phyloP scores from a whole-genome alignment of 1,139 yeast genomes.

The Yamadazyma jaroonii region DNA sequence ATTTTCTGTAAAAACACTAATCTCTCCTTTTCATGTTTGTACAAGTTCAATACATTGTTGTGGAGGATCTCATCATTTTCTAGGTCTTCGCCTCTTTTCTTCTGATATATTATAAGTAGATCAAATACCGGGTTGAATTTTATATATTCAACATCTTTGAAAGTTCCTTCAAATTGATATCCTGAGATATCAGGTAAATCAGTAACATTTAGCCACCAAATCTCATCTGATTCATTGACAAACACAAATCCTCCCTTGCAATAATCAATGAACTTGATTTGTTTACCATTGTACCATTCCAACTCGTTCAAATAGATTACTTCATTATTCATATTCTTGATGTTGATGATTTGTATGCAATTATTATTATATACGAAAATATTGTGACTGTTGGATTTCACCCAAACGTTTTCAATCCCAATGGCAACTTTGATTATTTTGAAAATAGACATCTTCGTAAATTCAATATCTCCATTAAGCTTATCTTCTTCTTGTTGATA shows the following conservation, averaged over 20 bases:
- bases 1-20: constrained; percentile 8
- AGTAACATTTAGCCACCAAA: constrained; percentile 25
- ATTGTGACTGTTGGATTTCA: constrained; percentile 39
- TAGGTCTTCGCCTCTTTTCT: not conserved
- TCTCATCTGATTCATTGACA: constrained; percentile 25
- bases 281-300: constrained; percentile 28
- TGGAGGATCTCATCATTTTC: not conserved
- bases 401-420: constrained; percentile 34
- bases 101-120: constrained; percentile 17
- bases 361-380: constrained; percentile 29
- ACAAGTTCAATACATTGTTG: constrained; percentile 7
- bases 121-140: constrained; percentile 28
- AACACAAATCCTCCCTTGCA: constrained; percentile 20
- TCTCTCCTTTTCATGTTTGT: constrained; percentile 5
- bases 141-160: constrained; percentile 8
- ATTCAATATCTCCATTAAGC: constrained; percentile 25
- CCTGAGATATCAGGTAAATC: constrained; percentile 15
- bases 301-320: constrained; percentile 25
- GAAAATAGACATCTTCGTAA: constrained; percentile 28
- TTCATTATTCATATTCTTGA: constrained; percentile 31
- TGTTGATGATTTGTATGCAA: constrained; percentile 34
- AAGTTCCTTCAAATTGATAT: constrained; percentile 9
- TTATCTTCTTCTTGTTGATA: constrained; percentile 29
- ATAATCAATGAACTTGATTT: constrained; percentile 15
- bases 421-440: constrained; percentile 37